Evolutionary conservation across 148 eudicot genomes (phyloP), one percentile per base, ranked within the genome.

Genomic region (Chenopodium quinoa): DNA sequence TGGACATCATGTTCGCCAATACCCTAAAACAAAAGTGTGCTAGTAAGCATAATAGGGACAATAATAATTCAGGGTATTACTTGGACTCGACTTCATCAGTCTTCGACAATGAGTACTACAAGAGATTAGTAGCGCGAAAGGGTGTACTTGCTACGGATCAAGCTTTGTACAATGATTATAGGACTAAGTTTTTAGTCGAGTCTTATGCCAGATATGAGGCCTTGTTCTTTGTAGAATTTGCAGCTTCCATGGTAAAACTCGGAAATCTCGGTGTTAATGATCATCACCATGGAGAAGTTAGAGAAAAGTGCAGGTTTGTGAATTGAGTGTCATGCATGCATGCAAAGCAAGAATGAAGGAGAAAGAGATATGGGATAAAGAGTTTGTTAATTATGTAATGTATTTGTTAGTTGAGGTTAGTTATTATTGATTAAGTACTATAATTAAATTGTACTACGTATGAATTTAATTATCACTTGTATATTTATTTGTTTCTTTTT

Each of bases 101-200:
- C 0, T 92, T 90, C 58, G 95, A 93, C 80, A 91, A 89, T 17
- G 80, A 82, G 16, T 93, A 90, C 83, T 93, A 73, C 80, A 94
- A 91, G 81, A 76, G 85, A 76, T 72, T 94, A 25, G 77, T 91
- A 31, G 83, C 63, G 12, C 88, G 91, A 6, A 88, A 85, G 68
- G 92, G 93, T 4, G 81, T 92, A 52, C 87, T 92, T 10, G 82
- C 64, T 12, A 86, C 95, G 2, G 95, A 92, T 81, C 92, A 90
- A 75, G 67, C 84, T 0, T 68, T 92, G 84, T 75, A 79, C 40
- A 56, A 70, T 44, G 93, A 92, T 79, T 73, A 74, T 44, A 89
- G 91, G 88, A 90, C 90, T 14, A 85, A 78, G 83, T 71, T 76
- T 76, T 81, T 89, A 22, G 94, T 91, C 7, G 85, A 89, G 47